A percentile compares a stretch with the other conserved stretches of the same genome.
Conservation (phyloP, 2,329 filamentous ascomycete species). For the Hawksworthiomyces lignivorus region DNA sequence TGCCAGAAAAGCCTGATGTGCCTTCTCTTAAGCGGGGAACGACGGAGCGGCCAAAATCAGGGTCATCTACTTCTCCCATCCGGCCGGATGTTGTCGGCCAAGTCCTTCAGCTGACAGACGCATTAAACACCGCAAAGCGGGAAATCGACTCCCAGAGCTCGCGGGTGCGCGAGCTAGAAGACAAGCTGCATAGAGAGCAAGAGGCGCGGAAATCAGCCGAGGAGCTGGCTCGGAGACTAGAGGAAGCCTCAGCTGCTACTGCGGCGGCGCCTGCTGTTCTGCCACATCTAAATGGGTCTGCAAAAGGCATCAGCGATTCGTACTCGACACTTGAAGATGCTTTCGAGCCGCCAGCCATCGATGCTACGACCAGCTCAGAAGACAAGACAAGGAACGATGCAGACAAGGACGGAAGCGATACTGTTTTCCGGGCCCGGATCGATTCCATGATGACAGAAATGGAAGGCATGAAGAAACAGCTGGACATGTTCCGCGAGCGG, state of each 20-base stretch:
- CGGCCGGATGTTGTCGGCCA: constrained; percentile 59
- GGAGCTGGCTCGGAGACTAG: constrained; percentile 65
- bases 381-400: background rate
- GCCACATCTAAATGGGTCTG: constrained; percentile 29
- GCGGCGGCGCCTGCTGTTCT: background rate
- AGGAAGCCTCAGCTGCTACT: constrained; percentile 37
- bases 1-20: constrained; percentile 86
- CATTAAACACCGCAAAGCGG: constrained; percentile 72
- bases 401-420: background rate
- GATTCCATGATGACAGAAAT: constrained; percentile 74
- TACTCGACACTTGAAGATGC: constrained; percentile 36
- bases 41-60: constrained; percentile 63
- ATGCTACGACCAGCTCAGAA: background rate
- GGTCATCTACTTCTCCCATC: constrained; percentile 45
- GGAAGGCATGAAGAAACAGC: constrained; percentile 69
- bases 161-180: constrained; percentile 74
- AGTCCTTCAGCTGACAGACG: constrained; percentile 77
- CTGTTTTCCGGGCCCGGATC: constrained; percentile 57
- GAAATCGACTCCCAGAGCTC: constrained; percentile 79
- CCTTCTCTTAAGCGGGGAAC: constrained; percentile 66
- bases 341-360: constrained; percentile 34
- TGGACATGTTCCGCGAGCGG: constrained; percentile 68
- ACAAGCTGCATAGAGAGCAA: constrained; percentile 69
- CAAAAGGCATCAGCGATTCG: constrained; percentile 24
- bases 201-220: constrained; percentile 78